These are phyloP conservation scores for Styphnolobium japonicum DNA, from an alignment of 306 rosid genomes.

Conservation along the genomic window DNA sequence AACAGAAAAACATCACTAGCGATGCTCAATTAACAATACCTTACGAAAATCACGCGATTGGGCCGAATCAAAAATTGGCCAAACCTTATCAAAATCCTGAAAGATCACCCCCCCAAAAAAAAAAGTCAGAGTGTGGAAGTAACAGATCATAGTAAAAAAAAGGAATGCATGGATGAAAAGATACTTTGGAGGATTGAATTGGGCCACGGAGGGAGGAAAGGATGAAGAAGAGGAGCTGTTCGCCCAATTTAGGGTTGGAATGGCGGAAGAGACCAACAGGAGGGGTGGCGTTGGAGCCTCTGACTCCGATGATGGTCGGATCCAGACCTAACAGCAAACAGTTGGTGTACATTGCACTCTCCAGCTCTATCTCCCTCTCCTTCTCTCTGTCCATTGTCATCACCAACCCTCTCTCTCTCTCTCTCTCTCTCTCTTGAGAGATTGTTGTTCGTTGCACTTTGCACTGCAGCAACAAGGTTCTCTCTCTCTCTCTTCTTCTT, in stretches of 20 bases:
- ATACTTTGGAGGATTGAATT: constrained; percentile 86
- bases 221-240: constrained; percentile 93
- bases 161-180: no score
- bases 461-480: neutral
- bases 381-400: constrained; percentile 99
- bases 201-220: constrained; percentile 95
- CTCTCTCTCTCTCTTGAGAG: neutral
- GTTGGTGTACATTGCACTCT: constrained; percentile 99
- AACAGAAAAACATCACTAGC: neutral
- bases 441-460: no score
- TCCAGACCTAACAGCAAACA: constrained; percentile 93
- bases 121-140: no score
- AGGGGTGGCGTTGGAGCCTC: constrained; percentile 77
- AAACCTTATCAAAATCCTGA: constrained; percentile 98
- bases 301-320: constrained; percentile 89
- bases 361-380: constrained; percentile 97
- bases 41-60: constrained; percentile 96
- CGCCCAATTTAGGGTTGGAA: constrained; percentile 96
- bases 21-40: constrained; percentile 38
- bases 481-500: neutral
- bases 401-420: constrained; percentile 34
- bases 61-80: constrained; percentile 98
- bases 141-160: no score
- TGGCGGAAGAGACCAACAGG: constrained; percentile 96
- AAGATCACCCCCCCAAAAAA: constrained; percentile 32